Conservation (phyloP, 2,329 filamentous ascomycete genomes). For the Paecilomyces dactylethromorphus region DNA sequence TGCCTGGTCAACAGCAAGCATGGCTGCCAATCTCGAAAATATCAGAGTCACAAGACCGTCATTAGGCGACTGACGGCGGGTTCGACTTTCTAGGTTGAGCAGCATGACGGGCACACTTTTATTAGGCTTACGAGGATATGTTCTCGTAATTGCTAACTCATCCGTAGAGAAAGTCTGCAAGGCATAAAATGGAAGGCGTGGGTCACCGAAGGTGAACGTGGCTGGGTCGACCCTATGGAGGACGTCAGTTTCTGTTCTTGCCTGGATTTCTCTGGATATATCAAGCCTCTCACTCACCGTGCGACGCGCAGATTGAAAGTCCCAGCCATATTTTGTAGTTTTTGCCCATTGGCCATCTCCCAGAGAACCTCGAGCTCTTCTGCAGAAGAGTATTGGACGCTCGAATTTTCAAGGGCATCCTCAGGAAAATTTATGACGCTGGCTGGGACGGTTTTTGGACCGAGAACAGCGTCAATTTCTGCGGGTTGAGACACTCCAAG, state of each 20-base stretch:
- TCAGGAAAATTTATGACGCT: conserved; percentile 36
- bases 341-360: conserved; percentile 41
- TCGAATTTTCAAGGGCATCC: conserved; percentile 26
- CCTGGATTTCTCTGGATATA: background rate
- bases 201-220: conserved; percentile 38
- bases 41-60: conserved; percentile 39
- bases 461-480: conserved; percentile 29
- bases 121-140: conserved; percentile 33
- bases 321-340: conserved; percentile 21
- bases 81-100: conserved; percentile 32
- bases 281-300: conserved; percentile 24
- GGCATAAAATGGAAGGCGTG: conserved; percentile 38
- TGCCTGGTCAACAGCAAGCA: conserved; percentile 43
- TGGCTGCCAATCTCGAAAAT: conserved; percentile 44
- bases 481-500: conserved; percentile 25
- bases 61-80: conserved; percentile 30
- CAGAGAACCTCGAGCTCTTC: conserved; percentile 36
- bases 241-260: conserved; percentile 10
- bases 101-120: conserved; percentile 38
- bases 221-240: conserved; percentile 30
- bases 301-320: conserved; percentile 35
- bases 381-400: conserved; percentile 30
- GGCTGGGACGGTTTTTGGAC: conserved; percentile 36
- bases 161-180: conserved; percentile 36
- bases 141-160: conserved; percentile 35